Percentiles rank a stretch among this genome's conserved stretches.
Evolutionary conservation across 2,329 filamentous ascomycete genomes (phyloP).

Genomic region (Chaetomium olivaceum): DNA sequence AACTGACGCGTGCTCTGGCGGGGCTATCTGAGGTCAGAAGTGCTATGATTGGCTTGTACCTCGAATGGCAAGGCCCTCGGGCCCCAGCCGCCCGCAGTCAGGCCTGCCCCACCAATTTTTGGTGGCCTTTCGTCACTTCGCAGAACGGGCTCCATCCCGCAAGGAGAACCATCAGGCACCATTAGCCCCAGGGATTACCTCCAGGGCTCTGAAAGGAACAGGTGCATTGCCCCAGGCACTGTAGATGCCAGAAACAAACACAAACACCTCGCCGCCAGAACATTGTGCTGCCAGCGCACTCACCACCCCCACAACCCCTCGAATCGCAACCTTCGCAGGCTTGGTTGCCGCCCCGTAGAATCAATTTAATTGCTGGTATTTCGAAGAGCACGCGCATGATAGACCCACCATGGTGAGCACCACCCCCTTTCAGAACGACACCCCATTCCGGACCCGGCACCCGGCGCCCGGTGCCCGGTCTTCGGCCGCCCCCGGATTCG

Average conservation of each 20-base stretch:
- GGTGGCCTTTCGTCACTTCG: conserved; percentile 29
- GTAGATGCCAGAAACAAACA: conserved; percentile 14
- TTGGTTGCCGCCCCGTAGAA: background rate
- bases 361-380: conserved; percentile 19
- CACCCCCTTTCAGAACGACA: background rate
- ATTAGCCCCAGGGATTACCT: conserved; percentile 19
- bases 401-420: conserved; percentile 32
- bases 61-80: background rate
- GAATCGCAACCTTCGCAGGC: background rate
- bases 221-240: background rate
- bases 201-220: conserved; percentile 11
- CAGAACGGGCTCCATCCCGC: conserved; percentile 18
- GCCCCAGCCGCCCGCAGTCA: conserved; percentile 2
- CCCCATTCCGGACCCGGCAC: background rate
- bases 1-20: conserved; percentile 19
- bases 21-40: background rate
- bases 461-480: background rate
- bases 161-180: conserved; percentile 27
- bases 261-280: background rate
- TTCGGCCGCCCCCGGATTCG: background rate
- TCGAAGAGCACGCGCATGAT: conserved; percentile 26
- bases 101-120: conserved; percentile 26
- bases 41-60: conserved; percentile 7
- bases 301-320: background rate
- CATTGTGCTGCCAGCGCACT: conserved; percentile 1